A percentile compares a stretch with the other conserved stretches of the same genome.
Conservation (phyloP, 495 filamentous ascomycete genomes). For the Penicillium longicatenatum region DNA sequence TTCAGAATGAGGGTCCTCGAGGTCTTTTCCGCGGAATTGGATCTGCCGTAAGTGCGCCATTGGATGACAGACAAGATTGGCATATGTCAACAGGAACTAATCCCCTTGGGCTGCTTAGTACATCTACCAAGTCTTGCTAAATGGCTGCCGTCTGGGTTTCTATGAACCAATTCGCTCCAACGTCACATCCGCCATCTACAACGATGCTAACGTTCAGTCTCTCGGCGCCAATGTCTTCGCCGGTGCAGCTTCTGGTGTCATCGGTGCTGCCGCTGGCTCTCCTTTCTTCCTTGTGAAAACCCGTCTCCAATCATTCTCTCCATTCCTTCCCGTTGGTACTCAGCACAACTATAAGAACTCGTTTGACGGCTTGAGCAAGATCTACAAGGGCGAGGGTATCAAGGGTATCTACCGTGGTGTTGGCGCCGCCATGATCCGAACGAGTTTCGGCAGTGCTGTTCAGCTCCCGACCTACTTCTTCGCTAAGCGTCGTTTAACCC, state of each 20-base stretch:
- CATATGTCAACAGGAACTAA: constrained; percentile 8
- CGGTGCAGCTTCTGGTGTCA: constrained; percentile 82
- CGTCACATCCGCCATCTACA: constrained; percentile 66
- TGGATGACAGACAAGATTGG: neutral
- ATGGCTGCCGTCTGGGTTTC: constrained; percentile 95
- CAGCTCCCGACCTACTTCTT: constrained; percentile 99
- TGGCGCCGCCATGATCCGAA: constrained; percentile 93
- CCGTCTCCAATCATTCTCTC: constrained; percentile 89
- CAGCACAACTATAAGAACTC: constrained; percentile 92
- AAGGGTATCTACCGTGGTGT: constrained; percentile 86
- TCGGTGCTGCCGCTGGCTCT: constrained; percentile 87
- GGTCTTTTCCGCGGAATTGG: constrained; percentile 90
- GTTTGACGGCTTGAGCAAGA: constrained; percentile 76
- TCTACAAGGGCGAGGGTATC: constrained; percentile 75
- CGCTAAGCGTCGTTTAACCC: constrained; percentile 81
- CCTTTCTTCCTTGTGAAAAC: constrained; percentile 99
- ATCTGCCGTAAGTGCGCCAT: constrained; percentile 63
- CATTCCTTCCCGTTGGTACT: constrained; percentile 92
- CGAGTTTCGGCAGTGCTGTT: constrained; percentile 91
- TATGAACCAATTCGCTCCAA: constrained; percentile 87
- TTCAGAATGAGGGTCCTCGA: constrained; percentile 83
- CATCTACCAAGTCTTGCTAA: constrained; percentile 94
- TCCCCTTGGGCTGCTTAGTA: constrained; percentile 53
- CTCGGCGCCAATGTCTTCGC: constrained; percentile 90
- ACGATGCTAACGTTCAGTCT: constrained; percentile 73